phyloP scores from a whole-genome alignment of 106 monocot species.

The Dioscorea zingiberensis region DNA sequence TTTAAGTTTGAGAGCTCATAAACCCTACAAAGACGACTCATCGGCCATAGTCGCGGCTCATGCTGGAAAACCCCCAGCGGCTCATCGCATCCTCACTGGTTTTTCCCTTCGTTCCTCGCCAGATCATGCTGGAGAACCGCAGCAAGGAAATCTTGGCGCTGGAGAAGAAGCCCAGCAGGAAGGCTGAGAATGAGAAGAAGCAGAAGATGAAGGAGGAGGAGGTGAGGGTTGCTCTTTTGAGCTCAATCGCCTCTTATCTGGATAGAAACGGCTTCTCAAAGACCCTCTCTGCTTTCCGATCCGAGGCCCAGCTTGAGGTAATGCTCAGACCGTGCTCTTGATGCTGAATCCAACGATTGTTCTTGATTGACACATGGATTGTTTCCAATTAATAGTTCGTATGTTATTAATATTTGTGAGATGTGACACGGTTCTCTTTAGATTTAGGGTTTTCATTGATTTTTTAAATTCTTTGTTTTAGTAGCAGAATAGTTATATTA shows the following conservation, averaged over 20 bases:
- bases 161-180: neutral
- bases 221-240: conserved; percentile 5
- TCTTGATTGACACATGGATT: too few species aligned
- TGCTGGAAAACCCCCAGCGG: neutral
- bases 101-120: conserved; percentile 35
- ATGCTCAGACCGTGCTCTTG: too few species aligned
- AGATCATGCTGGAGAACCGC: conserved; percentile 30
- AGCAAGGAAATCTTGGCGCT: neutral
- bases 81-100: neutral
- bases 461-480: too few species aligned
- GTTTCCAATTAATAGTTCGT: too few species aligned
- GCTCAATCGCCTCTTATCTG: conserved; percentile 42
- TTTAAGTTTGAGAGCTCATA: neutral
- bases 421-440: too few species aligned
- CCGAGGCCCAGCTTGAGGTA: conserved; percentile 42
- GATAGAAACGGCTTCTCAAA: conserved; percentile 27
- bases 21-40: neutral
- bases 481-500: too few species aligned
- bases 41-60: neutral
- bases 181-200: conserved; percentile 16
- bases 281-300: conserved; percentile 29
- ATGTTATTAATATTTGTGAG: too few species aligned
- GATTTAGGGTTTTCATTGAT: too few species aligned
- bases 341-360: too few species aligned
- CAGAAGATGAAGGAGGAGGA: conserved; percentile 20